Base-by-base conservation (phyloP, 306 rosid genomes). In the Citrullus amarus region DNA sequence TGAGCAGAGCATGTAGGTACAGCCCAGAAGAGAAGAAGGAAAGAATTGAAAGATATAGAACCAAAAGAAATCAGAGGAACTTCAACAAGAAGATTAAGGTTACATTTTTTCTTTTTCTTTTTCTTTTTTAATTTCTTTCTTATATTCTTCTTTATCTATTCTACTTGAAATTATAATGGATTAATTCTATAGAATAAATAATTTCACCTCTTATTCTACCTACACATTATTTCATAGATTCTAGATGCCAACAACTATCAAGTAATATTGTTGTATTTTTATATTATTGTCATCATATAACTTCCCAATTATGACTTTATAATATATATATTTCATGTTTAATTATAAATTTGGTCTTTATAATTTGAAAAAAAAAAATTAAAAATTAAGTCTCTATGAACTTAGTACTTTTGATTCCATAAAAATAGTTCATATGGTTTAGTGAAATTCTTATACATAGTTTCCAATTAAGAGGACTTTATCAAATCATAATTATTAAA, bases 51-150 rank as follows among this genome's bases (percentile, higher is more conserved):
- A 92, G 98, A 82, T 96, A 96, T 44, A 86, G 84, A 81, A 87
- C 15, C 83, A 96, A 92, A 85, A 91, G 96, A 77, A 89, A 86
- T 80, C 91, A 84, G 83, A 90, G 99, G 86, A 96, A 96, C 86
- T 96, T 96, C 91, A 91, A 84, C 90, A 96, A 92, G 89, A 96
- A 90, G 83, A 91, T 96, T 59, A 92, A 96, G 99, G 99, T 90
- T 30, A 13, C 38, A 7, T 36, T 4, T 63, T 6, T 6, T 30
- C n/a, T 51, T 36, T 61, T 5, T 61, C 14, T 11, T 25, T 6
- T 2, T 13, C 14, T 60, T 3, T 4, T 59, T 41, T 0, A 25
- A 25, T 15, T 55, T 76, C 79, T 69, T 3, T 44, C 36, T 46
- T 6, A 25, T 48, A 48, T 73, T 73, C 44, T 71, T 71, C 58